phyloP scores from a whole-genome alignment of 2,329 filamentous ascomycete species.

The Byssothecium circinans region DNA sequence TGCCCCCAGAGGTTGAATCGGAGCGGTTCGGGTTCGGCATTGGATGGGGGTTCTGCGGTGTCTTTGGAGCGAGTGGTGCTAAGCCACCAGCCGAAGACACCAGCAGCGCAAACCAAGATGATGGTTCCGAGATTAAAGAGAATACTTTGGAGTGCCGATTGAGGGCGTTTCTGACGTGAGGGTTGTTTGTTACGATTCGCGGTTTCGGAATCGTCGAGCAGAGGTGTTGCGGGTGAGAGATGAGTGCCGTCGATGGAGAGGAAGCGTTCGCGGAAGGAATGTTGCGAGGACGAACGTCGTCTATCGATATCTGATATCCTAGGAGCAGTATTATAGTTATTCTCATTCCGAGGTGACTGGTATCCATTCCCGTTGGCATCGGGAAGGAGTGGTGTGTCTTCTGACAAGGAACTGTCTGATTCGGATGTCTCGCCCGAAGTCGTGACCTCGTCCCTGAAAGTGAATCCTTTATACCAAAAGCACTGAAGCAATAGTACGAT shows the following conservation, averaged over 20 bases:
- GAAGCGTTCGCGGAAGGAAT: conserved; percentile 50
- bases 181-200: conserved; percentile 41
- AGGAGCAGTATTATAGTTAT: conserved; percentile 27
- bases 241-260: conserved; percentile 65
- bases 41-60: conserved; percentile 24
- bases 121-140: conserved; percentile 76
- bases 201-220: conserved; percentile 52
- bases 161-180: conserved; percentile 44
- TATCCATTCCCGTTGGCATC: conserved; percentile 23
- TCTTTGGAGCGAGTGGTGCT: conserved; percentile 44
- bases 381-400: conserved; percentile 39
- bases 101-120: conserved; percentile 79
- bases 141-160: conserved; percentile 57
- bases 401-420: conserved; percentile 40
- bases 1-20: conserved; percentile 79
- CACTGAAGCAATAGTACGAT: conserved; percentile 85
- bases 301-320: conserved; percentile 42
- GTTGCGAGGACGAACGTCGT: conserved; percentile 33
- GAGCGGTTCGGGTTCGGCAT: conserved; percentile 53
- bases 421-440: conserved; percentile 20
- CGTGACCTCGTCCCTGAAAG: conserved; percentile 38
- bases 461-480: conserved; percentile 92
- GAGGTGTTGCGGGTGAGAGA: conserved; percentile 80
- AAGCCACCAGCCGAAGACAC: conserved; percentile 84
- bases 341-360: conserved; percentile 11